These are phyloP conservation scores for Paraurostyla sp. DNA, from an alignment of 73 alveolate species.

Conservation along the genomic window DNA sequence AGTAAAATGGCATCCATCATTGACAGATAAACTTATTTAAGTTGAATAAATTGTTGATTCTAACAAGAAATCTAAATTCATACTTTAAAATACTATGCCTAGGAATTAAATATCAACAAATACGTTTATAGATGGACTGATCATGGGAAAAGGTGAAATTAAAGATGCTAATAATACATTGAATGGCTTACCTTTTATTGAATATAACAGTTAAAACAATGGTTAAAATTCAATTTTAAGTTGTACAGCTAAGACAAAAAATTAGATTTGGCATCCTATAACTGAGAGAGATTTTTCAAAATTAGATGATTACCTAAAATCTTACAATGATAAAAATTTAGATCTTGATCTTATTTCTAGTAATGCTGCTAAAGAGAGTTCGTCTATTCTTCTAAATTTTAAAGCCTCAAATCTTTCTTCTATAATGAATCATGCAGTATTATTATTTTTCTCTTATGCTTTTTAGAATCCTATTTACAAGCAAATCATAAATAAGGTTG, in stretches of 20 bases:
- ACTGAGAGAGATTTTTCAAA: background rate
- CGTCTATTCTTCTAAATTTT: background rate
- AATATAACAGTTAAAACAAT: too few species aligned
- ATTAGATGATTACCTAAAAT: too few species aligned
- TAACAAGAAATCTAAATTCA: too few species aligned
- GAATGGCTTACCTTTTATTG: too few species aligned
- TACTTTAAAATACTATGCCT: too few species aligned
- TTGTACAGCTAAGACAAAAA: too few species aligned
- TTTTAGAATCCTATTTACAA: slow-evolving; percentile 6
- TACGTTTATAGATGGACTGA: background rate
- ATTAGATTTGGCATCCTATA: background rate
- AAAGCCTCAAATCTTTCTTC: slow-evolving; percentile 2
- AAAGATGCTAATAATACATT: background rate
- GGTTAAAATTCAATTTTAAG: too few species aligned
- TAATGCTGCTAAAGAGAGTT: background rate
- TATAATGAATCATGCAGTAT: background rate
- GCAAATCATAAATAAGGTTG: background rate
- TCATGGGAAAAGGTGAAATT: background rate
- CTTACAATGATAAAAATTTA: too few species aligned
- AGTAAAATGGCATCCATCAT: slow-evolving; percentile 17
- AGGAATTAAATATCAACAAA: too few species aligned
- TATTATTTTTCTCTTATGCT: background rate
- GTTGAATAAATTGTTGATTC: background rate
- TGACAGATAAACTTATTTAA: background rate
- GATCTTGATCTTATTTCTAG: too few species aligned